Conservation (phyloP, 805 yeast genomes). For the Hanseniaspora mollemarum region DNA sequence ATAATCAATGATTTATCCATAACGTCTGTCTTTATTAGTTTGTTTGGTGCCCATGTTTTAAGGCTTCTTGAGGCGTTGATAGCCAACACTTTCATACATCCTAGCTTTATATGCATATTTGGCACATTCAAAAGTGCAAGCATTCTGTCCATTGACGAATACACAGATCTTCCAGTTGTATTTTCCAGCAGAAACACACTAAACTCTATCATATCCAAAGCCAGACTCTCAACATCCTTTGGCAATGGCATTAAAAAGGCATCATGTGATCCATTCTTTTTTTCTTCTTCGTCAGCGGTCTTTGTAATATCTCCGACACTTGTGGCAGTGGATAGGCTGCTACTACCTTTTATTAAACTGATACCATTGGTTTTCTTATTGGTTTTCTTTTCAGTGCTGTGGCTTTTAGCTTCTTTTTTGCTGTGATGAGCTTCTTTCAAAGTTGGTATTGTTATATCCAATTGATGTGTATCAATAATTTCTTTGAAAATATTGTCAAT, state of each 20-base stretch:
- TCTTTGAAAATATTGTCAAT: constrained; percentile 57
- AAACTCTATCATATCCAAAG: constrained; percentile 48
- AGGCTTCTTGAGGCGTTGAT: constrained; percentile 52
- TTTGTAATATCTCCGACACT: not conserved
- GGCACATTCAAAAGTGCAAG: constrained; percentile 48
- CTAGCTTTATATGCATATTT: constrained; percentile 46
- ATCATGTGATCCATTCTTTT: constrained; percentile 28
- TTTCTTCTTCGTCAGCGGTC: not conserved
- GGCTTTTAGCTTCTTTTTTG: not conserved
- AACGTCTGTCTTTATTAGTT: constrained; percentile 16
- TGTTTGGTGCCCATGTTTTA: constrained; percentile 17
- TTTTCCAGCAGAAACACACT: constrained; percentile 54
- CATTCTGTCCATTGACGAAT: constrained; percentile 54
- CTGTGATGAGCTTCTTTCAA: not conserved
- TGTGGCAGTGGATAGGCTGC: too few relatives aligned
- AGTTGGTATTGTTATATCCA: constrained; percentile 22
- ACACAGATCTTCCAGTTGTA: constrained; percentile 55
- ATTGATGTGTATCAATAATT: constrained; percentile 41
- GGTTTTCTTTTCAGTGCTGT: not conserved
- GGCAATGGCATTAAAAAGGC: constrained; percentile 35
- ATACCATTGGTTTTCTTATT: constrained; percentile 23
- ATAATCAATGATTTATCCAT: constrained; percentile 42
- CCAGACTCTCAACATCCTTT: constrained; percentile 36
- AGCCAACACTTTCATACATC: constrained; percentile 50
- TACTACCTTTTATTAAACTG: not conserved